Conservation (phyloP, 2,329 filamentous ascomycete species). For the Penicillium sp. region DNA sequence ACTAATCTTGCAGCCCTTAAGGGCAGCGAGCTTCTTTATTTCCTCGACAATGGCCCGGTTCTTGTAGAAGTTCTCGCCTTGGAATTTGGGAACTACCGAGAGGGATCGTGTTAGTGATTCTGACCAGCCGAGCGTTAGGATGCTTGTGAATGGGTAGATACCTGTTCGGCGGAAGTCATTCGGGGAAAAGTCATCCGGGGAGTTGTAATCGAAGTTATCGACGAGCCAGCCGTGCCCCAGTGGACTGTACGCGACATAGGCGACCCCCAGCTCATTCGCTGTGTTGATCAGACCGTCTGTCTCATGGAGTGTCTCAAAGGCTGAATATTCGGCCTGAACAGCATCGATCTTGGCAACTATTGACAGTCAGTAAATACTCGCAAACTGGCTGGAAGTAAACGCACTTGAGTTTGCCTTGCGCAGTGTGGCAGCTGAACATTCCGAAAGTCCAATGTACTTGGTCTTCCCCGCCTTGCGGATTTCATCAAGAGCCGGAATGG, state of each 20-base stretch:
- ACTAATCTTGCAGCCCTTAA: conserved; percentile 33
- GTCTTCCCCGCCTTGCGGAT: conserved; percentile 48
- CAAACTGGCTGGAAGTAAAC: background rate
- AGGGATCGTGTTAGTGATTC: background rate
- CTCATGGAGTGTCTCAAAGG: conserved; percentile 45
- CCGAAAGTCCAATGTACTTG: conserved; percentile 50
- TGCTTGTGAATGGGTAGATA: conserved; percentile 18
- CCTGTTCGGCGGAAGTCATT: conserved; percentile 43
- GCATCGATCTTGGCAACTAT: conserved; percentile 49
- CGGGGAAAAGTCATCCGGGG: conserved; percentile 47
- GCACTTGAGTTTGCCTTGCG: conserved; percentile 47
- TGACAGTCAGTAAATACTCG: conserved; percentile 5
- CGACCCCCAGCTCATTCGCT: conserved; percentile 41
- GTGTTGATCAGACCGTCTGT: conserved; percentile 43
- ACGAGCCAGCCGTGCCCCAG: conserved; percentile 50
- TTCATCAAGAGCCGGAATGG: conserved; percentile 48
- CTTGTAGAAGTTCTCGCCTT: conserved; percentile 48
- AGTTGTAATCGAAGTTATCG: conserved; percentile 43
- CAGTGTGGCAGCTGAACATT: conserved; percentile 47
- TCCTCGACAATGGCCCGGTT: conserved; percentile 44
- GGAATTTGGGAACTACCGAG: conserved; percentile 29
- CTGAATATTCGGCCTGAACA: conserved; percentile 48
- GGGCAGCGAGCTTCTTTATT: conserved; percentile 40
- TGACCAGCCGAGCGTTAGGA: background rate
- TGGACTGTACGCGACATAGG: conserved; percentile 49